These are phyloP conservation scores for Scheffersomyces quercinus DNA, from an alignment of 1,139 yeast species.

Conservation along the genomic window DNA sequence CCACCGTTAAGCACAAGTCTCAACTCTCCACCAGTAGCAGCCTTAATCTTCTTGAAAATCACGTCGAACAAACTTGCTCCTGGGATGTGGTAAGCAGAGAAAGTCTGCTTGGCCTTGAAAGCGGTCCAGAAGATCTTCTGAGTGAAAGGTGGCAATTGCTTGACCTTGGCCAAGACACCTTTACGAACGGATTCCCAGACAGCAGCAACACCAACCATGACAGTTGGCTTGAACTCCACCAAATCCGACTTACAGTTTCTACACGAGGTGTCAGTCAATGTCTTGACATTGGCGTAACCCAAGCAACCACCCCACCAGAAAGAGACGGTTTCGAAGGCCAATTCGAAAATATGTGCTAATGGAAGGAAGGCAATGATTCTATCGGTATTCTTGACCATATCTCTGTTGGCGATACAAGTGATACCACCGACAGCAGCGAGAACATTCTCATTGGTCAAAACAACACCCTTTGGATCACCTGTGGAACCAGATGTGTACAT, in stretches of 20 bases:
- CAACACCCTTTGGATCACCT: constrained; percentile 97
- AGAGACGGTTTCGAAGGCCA: constrained; percentile 76
- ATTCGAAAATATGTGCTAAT: constrained; percentile 92
- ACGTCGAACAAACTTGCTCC: constrained; percentile 63
- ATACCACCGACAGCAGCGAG: constrained; percentile 87
- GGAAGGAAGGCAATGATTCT: constrained; percentile 88
- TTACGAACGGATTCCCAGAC: constrained; percentile 97
- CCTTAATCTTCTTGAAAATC: constrained; percentile 84
- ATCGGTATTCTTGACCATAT: constrained; percentile 55
- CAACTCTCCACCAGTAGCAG: constrained; percentile 93
- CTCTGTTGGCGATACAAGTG: constrained; percentile 59
- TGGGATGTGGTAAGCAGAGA: constrained; percentile 69
- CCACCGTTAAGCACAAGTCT: constrained; percentile 86
- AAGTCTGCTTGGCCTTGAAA: constrained; percentile 64
- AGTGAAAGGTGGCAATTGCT: constrained; percentile 60
- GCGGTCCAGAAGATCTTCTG: constrained; percentile 93
- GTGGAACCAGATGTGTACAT: constrained; percentile 99
- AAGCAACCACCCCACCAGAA: constrained; percentile 89
- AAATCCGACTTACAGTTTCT: constrained; percentile 88
- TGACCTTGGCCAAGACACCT: constrained; percentile 80
- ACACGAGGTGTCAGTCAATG: constrained; percentile 79
- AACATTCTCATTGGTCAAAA: constrained; percentile 73
- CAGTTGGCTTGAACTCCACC: constrained; percentile 82
- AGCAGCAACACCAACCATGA: constrained; percentile 98
- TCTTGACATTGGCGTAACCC: constrained; percentile 93